A percentile compares a stretch with the other conserved stretches of the same genome.
Evolutionary conservation across 495 filamentous ascomycete species (phyloP).

Genomic region (Trichoderma parareesei): DNA sequence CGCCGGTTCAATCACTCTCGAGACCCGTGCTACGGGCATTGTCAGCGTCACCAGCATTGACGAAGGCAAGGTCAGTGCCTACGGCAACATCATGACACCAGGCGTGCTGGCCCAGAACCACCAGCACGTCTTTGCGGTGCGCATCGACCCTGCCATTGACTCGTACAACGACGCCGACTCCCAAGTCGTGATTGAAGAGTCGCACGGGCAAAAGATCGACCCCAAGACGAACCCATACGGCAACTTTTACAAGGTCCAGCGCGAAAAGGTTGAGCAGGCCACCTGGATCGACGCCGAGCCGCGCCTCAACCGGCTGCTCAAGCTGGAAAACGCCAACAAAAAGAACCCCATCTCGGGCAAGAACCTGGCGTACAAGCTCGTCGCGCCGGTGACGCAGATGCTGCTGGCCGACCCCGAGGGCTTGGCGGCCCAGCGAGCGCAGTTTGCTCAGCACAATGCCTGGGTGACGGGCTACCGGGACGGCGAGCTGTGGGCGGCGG

Average conservation of each 20-base stretch:
- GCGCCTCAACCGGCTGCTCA: conserved; percentile 58
- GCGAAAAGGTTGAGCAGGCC: conserved; percentile 52
- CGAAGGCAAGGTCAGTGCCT: conserved; percentile 58
- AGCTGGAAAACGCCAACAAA: conserved; percentile 63
- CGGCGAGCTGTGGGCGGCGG: conserved; percentile 63
- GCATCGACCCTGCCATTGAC: conserved; percentile 72
- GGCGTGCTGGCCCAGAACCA: conserved; percentile 64
- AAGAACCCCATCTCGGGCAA: conserved; percentile 63
- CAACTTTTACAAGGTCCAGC: conserved; percentile 58
- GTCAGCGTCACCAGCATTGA: conserved; percentile 69
- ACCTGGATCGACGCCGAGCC: conserved; percentile 55
- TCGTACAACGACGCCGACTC: conserved; percentile 60
- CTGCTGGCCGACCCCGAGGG: conserved; percentile 54
- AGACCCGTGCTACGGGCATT: conserved; percentile 70
- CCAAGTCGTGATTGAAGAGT: conserved; percentile 60
- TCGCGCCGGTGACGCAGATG: conserved; percentile 61
- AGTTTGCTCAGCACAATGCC: conserved; percentile 65
- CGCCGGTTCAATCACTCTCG: conserved; percentile 64
- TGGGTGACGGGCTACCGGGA: conserved; percentile 66
- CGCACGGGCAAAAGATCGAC: conserved; percentile 34
- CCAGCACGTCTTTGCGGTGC: conserved; percentile 82
- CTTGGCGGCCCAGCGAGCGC: conserved; percentile 56
- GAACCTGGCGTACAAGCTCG: conserved; percentile 64
- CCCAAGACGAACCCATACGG: conserved; percentile 64
- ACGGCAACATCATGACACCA: conserved; percentile 68